Evolutionary conservation across 2,329 filamentous ascomycete species (phyloP), one percentile per base, ranked within the genome.

Genomic region (Cercospora beticola): DNA sequence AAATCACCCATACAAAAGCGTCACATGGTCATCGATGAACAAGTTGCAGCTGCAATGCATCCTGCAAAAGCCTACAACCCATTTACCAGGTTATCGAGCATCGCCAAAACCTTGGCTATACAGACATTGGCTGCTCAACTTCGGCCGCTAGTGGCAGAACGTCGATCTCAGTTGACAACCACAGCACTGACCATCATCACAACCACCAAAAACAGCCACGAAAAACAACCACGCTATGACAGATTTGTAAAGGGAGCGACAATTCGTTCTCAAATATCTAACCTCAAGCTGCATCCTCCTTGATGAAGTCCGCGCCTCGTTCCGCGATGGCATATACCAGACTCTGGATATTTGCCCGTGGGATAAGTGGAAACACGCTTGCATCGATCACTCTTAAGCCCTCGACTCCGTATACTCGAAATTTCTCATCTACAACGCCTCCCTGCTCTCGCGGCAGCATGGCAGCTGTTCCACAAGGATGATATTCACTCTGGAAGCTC

Each of bases 311-410:
- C 4, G 62, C 73, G 9, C 65, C 73, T 61, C 67, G 70, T 63
- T 75, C 71, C 14, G 70, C 72, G 18, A 75, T 60, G 0, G 70
- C 70, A 64, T 74, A 75, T 10, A 74, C 66, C n/a, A 67, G 36
- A 58, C 66, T 73, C 64, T 71, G 69, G 4, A 71, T 60, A 61
- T 74, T 73, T 8, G 67, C 72, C n/a, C 68, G 64, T 8, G 69
- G 62, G 18, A 71, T 64, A 4, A 74, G 18, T 7, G 73, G 71
- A 26, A 74, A 68, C 0, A 73, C 62, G 57, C 73, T 73, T 8
- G 72, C 72, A 71, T 75, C 74, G 54, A 71, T 71, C 7, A 74
- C 68, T 30, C 73, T 68, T 66, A 74, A 58, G 2, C 66, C 59
- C 18, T 68, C 18, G 10, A 68, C 65, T 4, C 73, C 74, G 65